Evolutionary conservation across 805 yeast genomes (phyloP).

Genomic region (Metschnikowia kunwiensis): DNA sequence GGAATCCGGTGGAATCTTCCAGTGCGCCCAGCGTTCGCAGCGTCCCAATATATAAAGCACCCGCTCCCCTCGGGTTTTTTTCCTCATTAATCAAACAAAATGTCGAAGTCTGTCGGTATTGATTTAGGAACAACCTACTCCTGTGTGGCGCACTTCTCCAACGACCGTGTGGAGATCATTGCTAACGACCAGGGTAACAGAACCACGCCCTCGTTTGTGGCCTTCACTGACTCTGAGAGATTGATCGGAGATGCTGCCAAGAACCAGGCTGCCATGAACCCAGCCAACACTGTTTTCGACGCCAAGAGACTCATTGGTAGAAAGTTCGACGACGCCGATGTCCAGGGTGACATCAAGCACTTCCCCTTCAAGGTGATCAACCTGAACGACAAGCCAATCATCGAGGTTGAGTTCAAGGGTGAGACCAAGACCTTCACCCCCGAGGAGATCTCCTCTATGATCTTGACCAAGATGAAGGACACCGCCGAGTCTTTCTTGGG

Average conservation of each 20-base stretch:
- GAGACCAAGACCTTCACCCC: slow-evolving; percentile 34
- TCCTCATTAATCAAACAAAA: slow-evolving; percentile 7
- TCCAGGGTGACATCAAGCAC: slow-evolving; percentile 30
- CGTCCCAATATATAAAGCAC: slow-evolving; percentile 6
- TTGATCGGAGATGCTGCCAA: slow-evolving; percentile 35
- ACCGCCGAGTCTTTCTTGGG: slow-evolving; percentile 77
- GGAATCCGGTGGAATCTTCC: slow-evolving; percentile 20
- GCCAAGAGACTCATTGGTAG: slow-evolving; percentile 35
- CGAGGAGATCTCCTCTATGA: slow-evolving; percentile 32
- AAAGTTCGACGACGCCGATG: slow-evolving; percentile 28
- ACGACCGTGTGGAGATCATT: slow-evolving; percentile 32
- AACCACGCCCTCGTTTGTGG: slow-evolving; percentile 34
- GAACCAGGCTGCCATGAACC: slow-evolving; percentile 36
- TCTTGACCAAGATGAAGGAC: slow-evolving; percentile 34
- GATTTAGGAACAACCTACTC: slow-evolving; percentile 35
- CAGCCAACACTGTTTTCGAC: slow-evolving; percentile 32
- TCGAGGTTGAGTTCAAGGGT: slow-evolving; percentile 32
- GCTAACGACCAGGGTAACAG: slow-evolving; percentile 36
- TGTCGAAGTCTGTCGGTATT: slow-evolving; percentile 33
- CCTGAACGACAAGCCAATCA: slow-evolving; percentile 29
- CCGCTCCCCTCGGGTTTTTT: slow-evolving; percentile 3
- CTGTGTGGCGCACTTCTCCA: slow-evolving; percentile 33
- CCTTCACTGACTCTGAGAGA: slow-evolving; percentile 33
- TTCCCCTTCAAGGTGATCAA: slow-evolving; percentile 33
- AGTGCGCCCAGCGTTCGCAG: slow-evolving; percentile 7